Base-by-base conservation (phyloP, 495 filamentous ascomycete species). In the Penicillium roqueforti region DNA sequence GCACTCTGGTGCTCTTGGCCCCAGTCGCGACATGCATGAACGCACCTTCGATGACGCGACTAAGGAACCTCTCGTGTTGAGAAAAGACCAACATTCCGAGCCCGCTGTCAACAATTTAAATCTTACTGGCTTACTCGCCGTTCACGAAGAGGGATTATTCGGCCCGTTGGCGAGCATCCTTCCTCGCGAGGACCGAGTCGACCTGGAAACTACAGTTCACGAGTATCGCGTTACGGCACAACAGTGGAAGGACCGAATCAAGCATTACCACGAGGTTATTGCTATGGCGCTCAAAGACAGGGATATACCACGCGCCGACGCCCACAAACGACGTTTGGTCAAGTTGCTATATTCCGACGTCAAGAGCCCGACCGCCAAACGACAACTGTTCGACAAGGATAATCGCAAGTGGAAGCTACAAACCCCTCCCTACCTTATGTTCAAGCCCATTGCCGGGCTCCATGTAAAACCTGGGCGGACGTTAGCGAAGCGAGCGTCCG, bases 1-100 rank as follows among this genome's bases (percentile, higher is more conserved):
- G 25, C 42, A 18, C 63, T 36, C 57, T 65, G 42, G 57, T 11
- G 51, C 49, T 14, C 46, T 32, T 13, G 57, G 60, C 11, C 29
- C 16, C 19, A 4, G 9, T 1, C 14, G 4, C 19, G 31, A n/a
- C 10, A 1, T 6, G 14, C 32, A 7, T 7, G 14, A 16, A 10
- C 52, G 42, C 36, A 43, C 20, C 13, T 36, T 23, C 6, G 14
- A 7, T 10, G 3, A 13, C 3, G 38, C 50, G n/a, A 26, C 1
- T 6, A 1, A 36, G 5, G 18, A 52, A 13, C 38, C 49, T 16
- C 18, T 43, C 18, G 20, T 23, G 3, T 9, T 34, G 32, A 14
- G 18, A 14, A 5, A 34, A 18, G 22, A 16, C 6, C 6, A 36
- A 36, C 38, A 54, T n/a, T 10, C 18, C 39, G 13, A 37, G 10